A percentile compares a stretch with the other conserved stretches of the same genome.
Conservation (phyloP, 345 rosid genomes). For the Jatropha curcas region DNA sequence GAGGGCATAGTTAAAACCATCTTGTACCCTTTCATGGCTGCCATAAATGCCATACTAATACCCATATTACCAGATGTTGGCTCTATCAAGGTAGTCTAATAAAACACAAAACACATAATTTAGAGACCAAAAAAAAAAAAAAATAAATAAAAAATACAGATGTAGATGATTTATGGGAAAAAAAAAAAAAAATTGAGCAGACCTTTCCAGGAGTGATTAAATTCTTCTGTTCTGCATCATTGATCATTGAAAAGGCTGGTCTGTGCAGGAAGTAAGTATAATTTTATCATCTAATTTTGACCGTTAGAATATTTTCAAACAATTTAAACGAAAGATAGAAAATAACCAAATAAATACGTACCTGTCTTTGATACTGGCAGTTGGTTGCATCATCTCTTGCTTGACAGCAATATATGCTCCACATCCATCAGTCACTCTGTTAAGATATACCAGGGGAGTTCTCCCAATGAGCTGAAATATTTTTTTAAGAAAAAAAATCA, state of each 20-base stretch:
- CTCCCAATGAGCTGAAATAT: constrained; percentile 67
- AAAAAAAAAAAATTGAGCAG: constrained; percentile 7
- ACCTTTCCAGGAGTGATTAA: constrained; percentile 84
- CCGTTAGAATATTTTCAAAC: background rate
- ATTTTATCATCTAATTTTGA: background rate
- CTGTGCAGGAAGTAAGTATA: constrained; percentile 31
- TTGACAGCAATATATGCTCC: constrained; percentile 86
- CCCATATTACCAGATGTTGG: constrained; percentile 99
- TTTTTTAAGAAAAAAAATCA: background rate
- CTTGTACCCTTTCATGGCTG: constrained; percentile 87
- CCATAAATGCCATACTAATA: constrained; percentile 93
- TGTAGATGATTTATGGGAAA: background rate
- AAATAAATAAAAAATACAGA: background rate
- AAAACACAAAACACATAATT: background rate
- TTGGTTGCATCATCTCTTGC: constrained; percentile 95
- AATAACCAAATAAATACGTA: background rate
- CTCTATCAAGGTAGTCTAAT: constrained; percentile 83
- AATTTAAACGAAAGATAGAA: background rate
- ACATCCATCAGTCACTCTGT: constrained; percentile 84
- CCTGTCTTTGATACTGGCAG: constrained; percentile 97
- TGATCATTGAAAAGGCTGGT: constrained; percentile 85
- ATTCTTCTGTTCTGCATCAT: constrained; percentile 74
- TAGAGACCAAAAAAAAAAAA: background rate
- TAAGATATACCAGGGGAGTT: constrained; percentile 82
- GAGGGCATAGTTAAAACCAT: constrained; percentile 97